Conservation (phyloP, 768 basidiomycete genomes). For the Hygrocybe coccinea region DNA sequence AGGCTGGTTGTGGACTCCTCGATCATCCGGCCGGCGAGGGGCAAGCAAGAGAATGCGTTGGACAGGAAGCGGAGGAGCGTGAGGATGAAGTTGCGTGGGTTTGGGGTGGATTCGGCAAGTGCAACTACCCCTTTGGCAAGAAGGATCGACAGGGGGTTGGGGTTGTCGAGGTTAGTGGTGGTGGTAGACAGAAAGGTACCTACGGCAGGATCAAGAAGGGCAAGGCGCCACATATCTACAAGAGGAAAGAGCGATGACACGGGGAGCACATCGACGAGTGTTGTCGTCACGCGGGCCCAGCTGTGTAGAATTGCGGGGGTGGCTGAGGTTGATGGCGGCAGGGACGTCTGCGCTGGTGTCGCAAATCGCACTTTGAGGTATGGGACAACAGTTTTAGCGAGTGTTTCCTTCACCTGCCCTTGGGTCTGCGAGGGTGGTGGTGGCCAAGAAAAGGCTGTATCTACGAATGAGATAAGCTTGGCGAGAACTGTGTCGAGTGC, state of each 20-base stretch:
- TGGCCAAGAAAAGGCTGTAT: constrained; percentile 29
- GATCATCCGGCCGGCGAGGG: constrained; percentile 41
- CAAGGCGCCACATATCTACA: constrained; percentile 78
- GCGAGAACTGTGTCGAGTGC: constrained; percentile 55
- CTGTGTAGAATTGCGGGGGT: constrained; percentile 36
- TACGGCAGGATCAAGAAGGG: constrained; percentile 58
- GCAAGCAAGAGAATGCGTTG: constrained; percentile 56
- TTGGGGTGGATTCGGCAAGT: constrained; percentile 7
- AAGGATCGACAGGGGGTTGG: constrained; percentile 43
- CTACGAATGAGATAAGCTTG: constrained; percentile 64
- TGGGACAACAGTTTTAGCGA: constrained; percentile 49
- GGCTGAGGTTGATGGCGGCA: constrained; percentile 25
- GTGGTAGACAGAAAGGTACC: constrained; percentile 39
- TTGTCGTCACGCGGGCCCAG: constrained; percentile 47
- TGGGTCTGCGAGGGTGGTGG: constrained; percentile 19
- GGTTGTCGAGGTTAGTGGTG: constrained; percentile 3
- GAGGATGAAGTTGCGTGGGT: constrained; percentile 54
- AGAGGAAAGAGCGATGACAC: constrained; percentile 67
- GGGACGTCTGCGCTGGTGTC: constrained; percentile 12
- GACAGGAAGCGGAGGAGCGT: constrained; percentile 63
- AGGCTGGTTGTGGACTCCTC: constrained; percentile 21
- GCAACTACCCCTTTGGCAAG: constrained; percentile 34
- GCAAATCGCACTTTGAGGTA: constrained; percentile 60
- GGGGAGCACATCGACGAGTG: constrained; percentile 44
- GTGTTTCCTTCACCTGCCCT: constrained; percentile 43